Conservation (phyloP, 2,329 filamentous ascomycete species). For the Diplodia sapinea region DNA sequence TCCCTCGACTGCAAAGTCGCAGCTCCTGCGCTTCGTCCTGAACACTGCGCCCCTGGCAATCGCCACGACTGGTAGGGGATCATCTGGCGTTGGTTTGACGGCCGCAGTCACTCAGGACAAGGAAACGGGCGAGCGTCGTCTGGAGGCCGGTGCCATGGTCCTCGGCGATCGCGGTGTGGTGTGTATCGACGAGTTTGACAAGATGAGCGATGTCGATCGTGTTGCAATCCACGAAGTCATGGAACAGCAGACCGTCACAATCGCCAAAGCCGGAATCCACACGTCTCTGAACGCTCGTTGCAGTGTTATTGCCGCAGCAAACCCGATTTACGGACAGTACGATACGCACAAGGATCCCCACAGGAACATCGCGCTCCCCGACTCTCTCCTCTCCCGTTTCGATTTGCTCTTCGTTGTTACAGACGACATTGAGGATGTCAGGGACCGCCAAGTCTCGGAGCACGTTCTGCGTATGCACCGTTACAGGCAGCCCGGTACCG, state of each 20-base stretch:
- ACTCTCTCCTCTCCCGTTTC: constrained; percentile 96
- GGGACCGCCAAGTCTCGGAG: constrained; percentile 90
- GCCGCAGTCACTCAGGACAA: constrained; percentile 96
- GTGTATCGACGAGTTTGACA: constrained; percentile 99
- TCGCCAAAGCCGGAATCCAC: constrained; percentile 97
- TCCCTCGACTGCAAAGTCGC: constrained; percentile 98
- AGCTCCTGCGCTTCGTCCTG: constrained; percentile 92
- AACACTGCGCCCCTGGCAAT: constrained; percentile 97
- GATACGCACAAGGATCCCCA: constrained; percentile 98
- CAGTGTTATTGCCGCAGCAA: constrained; percentile 94
- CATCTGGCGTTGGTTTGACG: constrained; percentile 95
- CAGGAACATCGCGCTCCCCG: constrained; percentile 95
- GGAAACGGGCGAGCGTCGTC: constrained; percentile 90
- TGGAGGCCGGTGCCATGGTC: constrained; percentile 98
- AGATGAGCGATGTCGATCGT: constrained; percentile 98
- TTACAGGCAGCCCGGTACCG: constrained; percentile 88
- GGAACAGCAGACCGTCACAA: constrained; percentile 99
- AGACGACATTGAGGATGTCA: constrained; percentile 94
- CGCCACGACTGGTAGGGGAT: constrained; percentile 94
- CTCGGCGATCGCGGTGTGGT: constrained; percentile 96
- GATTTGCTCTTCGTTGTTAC: constrained; percentile 97
- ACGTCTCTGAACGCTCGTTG: constrained; percentile 96
- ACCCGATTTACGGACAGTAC: constrained; percentile 97
- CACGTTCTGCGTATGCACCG: constrained; percentile 97
- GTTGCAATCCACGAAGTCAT: constrained; percentile 99